Conservation (phyloP, 352 stramenopile species). For the Phytophthora pistaciae region DNA sequence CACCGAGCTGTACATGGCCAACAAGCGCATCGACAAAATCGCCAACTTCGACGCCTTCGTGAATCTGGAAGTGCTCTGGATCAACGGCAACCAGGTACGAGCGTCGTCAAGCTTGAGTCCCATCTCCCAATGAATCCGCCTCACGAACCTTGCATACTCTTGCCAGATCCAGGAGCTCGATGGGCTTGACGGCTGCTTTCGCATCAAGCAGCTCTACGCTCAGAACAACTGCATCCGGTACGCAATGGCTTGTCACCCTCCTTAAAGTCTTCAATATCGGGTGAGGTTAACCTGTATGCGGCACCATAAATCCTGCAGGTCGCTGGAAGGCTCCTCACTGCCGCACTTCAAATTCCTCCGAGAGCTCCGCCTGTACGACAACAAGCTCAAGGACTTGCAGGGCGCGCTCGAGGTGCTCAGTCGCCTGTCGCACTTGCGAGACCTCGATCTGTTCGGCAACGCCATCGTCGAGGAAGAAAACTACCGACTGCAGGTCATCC, state of each 20-base stretch:
- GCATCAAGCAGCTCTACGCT: conserved; percentile 90
- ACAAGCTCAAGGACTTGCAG: conserved; percentile 83
- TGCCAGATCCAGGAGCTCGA: conserved; percentile 65
- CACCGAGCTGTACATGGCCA: conserved; percentile 86
- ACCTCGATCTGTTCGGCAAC: conserved; percentile 88
- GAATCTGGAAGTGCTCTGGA: conserved; percentile 91
- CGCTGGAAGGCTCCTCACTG: conserved; percentile 57
- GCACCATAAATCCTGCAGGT: conserved; percentile 27
- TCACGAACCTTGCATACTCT: background rate
- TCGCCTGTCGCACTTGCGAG: conserved; percentile 69
- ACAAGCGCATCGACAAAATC: conserved; percentile 82
- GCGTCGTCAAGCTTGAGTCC: background rate
- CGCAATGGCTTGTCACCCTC: background rate
- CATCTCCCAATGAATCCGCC: background rate
- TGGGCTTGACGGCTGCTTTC: conserved; percentile 84
- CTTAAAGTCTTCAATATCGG: background rate
- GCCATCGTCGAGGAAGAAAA: conserved; percentile 84
- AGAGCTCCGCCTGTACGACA: conserved; percentile 81
- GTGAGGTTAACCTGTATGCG: background rate
- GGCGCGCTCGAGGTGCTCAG: conserved; percentile 55
- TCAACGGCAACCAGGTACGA: conserved; percentile 86
- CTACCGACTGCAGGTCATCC: conserved; percentile 87
- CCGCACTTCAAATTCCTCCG: conserved; percentile 83
- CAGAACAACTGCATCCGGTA: conserved; percentile 88
- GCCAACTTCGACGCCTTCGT: conserved; percentile 89